These are phyloP conservation scores for Zasmidium citrigriseum DNA, from an alignment of 2,329 filamentous ascomycete species.

Conservation along the genomic window DNA sequence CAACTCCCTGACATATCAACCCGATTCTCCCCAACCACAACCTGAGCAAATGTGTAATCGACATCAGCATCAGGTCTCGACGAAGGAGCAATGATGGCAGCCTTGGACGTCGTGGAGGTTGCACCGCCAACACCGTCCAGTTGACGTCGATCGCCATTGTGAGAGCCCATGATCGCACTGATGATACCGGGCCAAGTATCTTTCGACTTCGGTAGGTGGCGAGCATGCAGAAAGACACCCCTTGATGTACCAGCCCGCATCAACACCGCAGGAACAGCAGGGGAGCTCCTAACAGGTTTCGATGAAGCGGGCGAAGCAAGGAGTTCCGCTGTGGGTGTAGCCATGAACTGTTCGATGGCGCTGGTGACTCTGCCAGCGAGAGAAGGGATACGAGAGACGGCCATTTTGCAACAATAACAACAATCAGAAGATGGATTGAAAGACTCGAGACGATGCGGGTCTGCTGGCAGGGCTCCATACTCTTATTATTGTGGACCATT, in stretches of 20 bases:
- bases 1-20: background rate
- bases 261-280: background rate
- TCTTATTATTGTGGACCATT: no score
- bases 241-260: background rate
- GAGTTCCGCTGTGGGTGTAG: background rate
- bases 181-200: background rate
- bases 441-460: background rate
- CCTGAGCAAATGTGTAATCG: background rate
- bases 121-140: background rate
- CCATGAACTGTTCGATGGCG: background rate
- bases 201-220: background rate
- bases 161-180: background rate
- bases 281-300: background rate
- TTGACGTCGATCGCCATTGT: background rate
- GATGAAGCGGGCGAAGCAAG: background rate
- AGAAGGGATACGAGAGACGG: background rate
- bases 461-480: background rate
- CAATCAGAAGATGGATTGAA: background rate
- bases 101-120: background rate
- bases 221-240: background rate
- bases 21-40: background rate
- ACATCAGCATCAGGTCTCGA: background rate
- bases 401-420: background rate
- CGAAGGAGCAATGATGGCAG: background rate
- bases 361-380: background rate